These are phyloP conservation scores for Sanghuangporus baumii DNA, from an alignment of 1,284 basidiomycete genomes.

Conservation along the genomic window DNA sequence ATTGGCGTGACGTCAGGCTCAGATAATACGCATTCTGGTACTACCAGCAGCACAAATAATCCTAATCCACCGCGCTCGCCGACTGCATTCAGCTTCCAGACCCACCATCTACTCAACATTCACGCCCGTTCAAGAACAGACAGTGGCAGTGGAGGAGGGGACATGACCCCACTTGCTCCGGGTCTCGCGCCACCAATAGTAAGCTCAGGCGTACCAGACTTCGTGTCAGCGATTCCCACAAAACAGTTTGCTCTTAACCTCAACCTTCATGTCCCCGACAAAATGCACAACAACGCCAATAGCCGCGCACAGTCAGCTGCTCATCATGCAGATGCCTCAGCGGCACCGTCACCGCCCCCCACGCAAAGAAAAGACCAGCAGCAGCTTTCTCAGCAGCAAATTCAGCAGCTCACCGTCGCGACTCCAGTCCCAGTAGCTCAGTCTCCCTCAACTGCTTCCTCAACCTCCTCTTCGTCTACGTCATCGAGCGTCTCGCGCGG, in stretches of 20 bases:
- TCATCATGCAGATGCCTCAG: conserved; percentile 29
- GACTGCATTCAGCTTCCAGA: conserved; percentile 25
- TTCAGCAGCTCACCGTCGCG: background rate
- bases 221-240: conserved; percentile 58
- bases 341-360: conserved; percentile 36
- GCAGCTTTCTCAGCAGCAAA: background rate
- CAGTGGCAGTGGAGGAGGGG: conserved; percentile 23
- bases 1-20: conserved; percentile 1
- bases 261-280: conserved; percentile 73
- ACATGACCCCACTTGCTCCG: conserved; percentile 25
- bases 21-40: conserved; percentile 16
- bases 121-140: conserved; percentile 23
- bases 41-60: conserved; percentile 20
- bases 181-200: conserved; percentile 29
- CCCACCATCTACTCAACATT: conserved; percentile 37
- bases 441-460: conserved; percentile 25
- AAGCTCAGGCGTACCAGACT: conserved; percentile 35
- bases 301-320: conserved; percentile 34
- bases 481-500: conserved; percentile 48
- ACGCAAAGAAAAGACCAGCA: background rate
- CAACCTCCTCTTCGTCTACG: conserved; percentile 24
- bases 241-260: conserved; percentile 43
- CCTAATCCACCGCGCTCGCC: conserved; percentile 21
- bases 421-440: conserved; percentile 30
- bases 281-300: conserved; percentile 57